Evolutionary conservation across 2,329 filamentous ascomycete genomes (phyloP), one percentile per base, ranked within the genome.

Genomic region (Celoporthe dispersa): DNA sequence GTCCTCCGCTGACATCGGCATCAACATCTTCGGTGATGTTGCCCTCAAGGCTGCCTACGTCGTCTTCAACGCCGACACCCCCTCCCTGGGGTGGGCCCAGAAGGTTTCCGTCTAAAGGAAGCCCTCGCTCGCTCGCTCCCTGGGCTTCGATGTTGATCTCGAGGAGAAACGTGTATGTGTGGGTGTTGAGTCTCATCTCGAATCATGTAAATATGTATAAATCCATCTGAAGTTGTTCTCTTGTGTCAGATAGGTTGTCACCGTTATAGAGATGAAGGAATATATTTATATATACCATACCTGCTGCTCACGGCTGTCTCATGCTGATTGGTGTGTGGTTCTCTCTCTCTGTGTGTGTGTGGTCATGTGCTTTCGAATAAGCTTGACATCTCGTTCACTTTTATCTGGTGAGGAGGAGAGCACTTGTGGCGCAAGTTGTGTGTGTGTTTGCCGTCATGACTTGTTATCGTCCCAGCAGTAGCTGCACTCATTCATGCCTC

Each of bases 1-100:
- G 83, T 81, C 80, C 73, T 84, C 86, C 75, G 76, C 79, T 1
- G 86, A 84, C n/a, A 79, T 91, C 62, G 84, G 84, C 7, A 83
- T 91, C 76, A 85, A 84, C 70, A 92, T 93, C 76, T 90, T 91
- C 72, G 91, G 91, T 14, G 90, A 92, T 74, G 84, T 91, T 73
- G 91, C 92, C 81, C 83, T 92, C 68, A 92, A 92, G 86, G 84
- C 84, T 74, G 87, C 90, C 76, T 92, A 90, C 75, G 88, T 88
- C 44, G 85, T 92, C 48, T 91, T 91, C 73, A 86, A 91, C 75
- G 79, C 81, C 3, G 79, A 81, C 3, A 81, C 65, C 25, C 65
- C 65, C 22, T 67, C 65, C n/a, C 55, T 67, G 53, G 65, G 65
- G 61, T 67, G 65, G 65, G 65, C 65, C 65, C 65, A 67, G 41